A percentile compares a stretch with the other conserved stretches of the same genome.
Evolutionary conservation across 2,329 filamentous ascomycete species (phyloP).

Genomic region (Aspergillus unguis): DNA sequence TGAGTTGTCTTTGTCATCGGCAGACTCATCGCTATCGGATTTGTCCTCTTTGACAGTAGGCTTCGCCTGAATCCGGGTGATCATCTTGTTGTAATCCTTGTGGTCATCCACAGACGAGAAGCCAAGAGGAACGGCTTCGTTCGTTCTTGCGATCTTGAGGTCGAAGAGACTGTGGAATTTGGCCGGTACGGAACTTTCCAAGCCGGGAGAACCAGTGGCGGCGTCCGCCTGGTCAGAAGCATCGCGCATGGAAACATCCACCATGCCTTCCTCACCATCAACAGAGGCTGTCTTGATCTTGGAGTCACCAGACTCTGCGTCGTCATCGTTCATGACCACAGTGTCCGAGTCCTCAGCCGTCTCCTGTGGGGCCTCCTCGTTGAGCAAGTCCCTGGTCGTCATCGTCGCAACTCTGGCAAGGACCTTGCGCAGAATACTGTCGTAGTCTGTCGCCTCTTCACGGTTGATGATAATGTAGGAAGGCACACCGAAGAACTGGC

Average conservation of each 20-base stretch:
- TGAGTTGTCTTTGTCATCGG: constrained; percentile 13
- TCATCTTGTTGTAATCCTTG: constrained; percentile 55
- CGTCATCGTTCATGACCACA: constrained; percentile 60
- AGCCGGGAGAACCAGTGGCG: constrained; percentile 30
- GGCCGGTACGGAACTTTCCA: constrained; percentile 57
- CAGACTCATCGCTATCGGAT: not conserved
- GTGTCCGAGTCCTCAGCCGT: constrained; percentile 63
- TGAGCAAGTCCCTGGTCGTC: constrained; percentile 66
- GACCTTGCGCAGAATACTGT: constrained; percentile 75
- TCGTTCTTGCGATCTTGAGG: constrained; percentile 62
- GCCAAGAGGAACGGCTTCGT: constrained; percentile 65
- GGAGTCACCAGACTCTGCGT: constrained; percentile 63
- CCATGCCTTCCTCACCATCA: constrained; percentile 83
- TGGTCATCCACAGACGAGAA: constrained; percentile 62
- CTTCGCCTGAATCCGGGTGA: constrained; percentile 43
- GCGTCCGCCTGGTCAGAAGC: constrained; percentile 36
- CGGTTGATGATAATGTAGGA: constrained; percentile 70
- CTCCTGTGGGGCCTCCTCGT: constrained; percentile 51
- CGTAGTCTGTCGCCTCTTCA: constrained; percentile 67
- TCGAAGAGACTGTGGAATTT: constrained; percentile 71
- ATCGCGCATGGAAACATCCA: constrained; percentile 84
- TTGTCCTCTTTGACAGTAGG: not conserved
- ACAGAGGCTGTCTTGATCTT: constrained; percentile 75
- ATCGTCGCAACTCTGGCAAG: constrained; percentile 71
- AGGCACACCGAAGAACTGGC: constrained; percentile 42